Base-by-base conservation (phyloP, 768 basidiomycete species). In the Mycena vitilis region DNA sequence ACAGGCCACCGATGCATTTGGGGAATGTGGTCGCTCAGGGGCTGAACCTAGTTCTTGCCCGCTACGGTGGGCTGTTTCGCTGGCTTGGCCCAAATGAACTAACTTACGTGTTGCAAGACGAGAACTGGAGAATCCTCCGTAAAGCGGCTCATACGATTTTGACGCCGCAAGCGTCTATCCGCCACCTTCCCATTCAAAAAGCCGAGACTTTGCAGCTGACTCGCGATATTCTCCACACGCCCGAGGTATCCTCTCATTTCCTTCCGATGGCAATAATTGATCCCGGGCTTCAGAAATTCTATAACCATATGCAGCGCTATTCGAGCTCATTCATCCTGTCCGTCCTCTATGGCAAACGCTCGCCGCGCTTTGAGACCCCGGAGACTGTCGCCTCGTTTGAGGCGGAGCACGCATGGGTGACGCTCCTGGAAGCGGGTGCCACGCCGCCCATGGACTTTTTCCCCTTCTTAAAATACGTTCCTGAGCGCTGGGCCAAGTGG, bases 381-480 rank as follows among this genome's bases (percentile, higher is more conserved):
- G 75, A 75, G 20, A 71, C 75, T 8, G 64, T 69, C 12, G 74
- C 71, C 12, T 79, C 78, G 60, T 75, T 77, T 68, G 63, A 78
- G 25, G 75, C 68, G 38, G 71, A 76, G 52, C 74, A 75, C 30
- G 59, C 73, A 45, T 78, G 75, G 71, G 69, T 74, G n/a, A 63
- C 74, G 18, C 71, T 74, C 12, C 66, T 79, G 22, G 78, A 78
- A 37, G 74, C 78, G 23, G 79, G 81, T 20, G 75, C 78, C 18
- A 73, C 78, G 53, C 79, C 81, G 5, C 81, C 81, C 11, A 68
- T 81, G 7, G 81, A 81, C 60, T 47, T 79, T 30, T 64, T 82
- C 38, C 79, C 81, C 4, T 66, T 79, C 36, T 69, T 82, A 12
- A 71, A 71, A 30, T 71, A 77, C 49, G 72, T 82, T 5, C 81